A percentile compares a stretch with the other conserved stretches of the same genome.
phyloP scores from a whole-genome alignment of 2,329 filamentous ascomycete species.

The Trichoderma hamatum region DNA sequence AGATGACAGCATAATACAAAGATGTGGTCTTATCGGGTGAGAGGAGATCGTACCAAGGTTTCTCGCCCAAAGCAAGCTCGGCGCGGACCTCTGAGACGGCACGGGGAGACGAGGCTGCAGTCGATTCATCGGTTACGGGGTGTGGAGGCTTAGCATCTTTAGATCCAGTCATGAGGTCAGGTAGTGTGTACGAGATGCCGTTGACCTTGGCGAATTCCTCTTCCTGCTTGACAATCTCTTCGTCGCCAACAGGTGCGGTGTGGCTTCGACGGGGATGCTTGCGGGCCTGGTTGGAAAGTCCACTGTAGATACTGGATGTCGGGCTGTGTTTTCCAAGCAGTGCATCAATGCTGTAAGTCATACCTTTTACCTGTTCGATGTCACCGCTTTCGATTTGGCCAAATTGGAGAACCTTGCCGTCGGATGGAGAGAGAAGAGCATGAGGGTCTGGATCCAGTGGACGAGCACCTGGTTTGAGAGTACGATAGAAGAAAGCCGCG shows the following conservation, averaged over 20 bases:
- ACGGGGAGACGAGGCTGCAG: conserved; percentile 60
- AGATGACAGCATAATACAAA: conserved; percentile 93
- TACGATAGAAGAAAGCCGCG: conserved; percentile 95
- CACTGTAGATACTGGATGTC: conserved; percentile 55
- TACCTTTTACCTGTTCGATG: conserved; percentile 97
- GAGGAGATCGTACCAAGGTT: conserved; percentile 71
- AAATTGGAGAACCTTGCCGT: conserved; percentile 89
- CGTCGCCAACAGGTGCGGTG: conserved; percentile 49
- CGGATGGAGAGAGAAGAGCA: conserved; percentile 83
- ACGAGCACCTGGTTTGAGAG: conserved; percentile 82
- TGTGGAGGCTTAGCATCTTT: conserved; percentile 29
- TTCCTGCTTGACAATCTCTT: conserved; percentile 74
- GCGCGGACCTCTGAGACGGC: conserved; percentile 83
- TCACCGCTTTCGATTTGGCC: conserved; percentile 90
- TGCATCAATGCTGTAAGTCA: conserved; percentile 95
- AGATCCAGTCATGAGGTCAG: conserved; percentile 79
- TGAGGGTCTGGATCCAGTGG: conserved; percentile 81
- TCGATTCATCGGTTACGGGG: conserved; percentile 74
- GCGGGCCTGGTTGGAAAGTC: conserved; percentile 31
- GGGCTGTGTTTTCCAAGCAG: conserved; percentile 73
- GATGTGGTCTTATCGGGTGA: conserved; percentile 66
- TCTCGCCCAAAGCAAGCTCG: conserved; percentile 74
- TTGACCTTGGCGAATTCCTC: conserved; percentile 95
- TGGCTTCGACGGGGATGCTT: conserved; percentile 29
- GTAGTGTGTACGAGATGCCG: conserved; percentile 92